Conservation (phyloP, 441 rosid species). For the Bocquillonia castaneifolia region DNA sequence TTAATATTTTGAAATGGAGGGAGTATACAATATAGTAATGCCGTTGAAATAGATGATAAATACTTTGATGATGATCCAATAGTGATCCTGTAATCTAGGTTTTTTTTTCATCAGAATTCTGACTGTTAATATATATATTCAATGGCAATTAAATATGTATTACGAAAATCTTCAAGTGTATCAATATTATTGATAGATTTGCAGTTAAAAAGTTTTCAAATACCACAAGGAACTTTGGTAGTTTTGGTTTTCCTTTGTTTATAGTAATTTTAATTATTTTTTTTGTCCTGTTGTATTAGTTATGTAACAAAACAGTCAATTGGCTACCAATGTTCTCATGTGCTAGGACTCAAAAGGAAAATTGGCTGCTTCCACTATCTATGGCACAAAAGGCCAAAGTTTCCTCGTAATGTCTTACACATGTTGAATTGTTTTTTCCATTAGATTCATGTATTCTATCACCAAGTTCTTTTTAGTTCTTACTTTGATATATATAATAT, state of each 20-base stretch:
- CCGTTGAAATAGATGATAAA: neutral
- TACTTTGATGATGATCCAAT: neutral
- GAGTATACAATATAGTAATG: neutral
- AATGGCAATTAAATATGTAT: too few relatives aligned
- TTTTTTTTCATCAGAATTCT: neutral
- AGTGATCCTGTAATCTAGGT: neutral
- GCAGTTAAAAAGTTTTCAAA: too few relatives aligned
- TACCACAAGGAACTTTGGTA: too few relatives aligned
- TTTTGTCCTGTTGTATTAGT: too few relatives aligned
- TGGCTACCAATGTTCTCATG: neutral
- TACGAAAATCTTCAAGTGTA: too few relatives aligned
- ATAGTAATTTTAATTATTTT: too few relatives aligned
- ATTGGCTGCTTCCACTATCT: neutral
- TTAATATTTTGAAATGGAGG: too few relatives aligned
- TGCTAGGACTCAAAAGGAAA: neutral
- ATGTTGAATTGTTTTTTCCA: constrained; percentile 5
- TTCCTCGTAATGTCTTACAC: neutral
- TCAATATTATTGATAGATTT: too few relatives aligned
- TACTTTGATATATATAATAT: too few relatives aligned
- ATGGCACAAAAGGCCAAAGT: neutral
- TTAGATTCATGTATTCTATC: neutral
- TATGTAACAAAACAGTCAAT: neutral
- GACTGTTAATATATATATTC: too few relatives aligned
- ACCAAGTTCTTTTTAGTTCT: neutral
- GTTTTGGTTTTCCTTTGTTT: too few relatives aligned